Evolutionary conservation across 169 alveolate genomes (phyloP).

Genomic region (Plasmodium relictum): DNA sequence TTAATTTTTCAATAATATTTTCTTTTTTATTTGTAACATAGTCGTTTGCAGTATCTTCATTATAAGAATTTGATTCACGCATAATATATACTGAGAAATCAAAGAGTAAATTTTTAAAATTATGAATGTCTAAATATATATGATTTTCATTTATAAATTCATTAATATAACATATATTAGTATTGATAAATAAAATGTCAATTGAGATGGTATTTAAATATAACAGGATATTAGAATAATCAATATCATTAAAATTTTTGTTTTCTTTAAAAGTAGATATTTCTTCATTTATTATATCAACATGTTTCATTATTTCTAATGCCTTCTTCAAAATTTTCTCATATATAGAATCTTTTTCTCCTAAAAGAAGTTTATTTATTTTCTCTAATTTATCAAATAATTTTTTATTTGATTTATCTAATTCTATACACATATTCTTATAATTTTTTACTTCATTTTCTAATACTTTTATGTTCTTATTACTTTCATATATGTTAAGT

Average conservation of each 20-base stretch:
- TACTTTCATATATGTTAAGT: not conserved
- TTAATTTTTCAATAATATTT: too few relatives aligned
- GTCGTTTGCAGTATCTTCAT: too few relatives aligned
- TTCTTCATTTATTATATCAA: slow-evolving; percentile 27
- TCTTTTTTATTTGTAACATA: too few relatives aligned
- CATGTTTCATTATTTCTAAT: slow-evolving; percentile 17
- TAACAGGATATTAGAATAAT: slow-evolving; percentile 17
- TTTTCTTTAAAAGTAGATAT: slow-evolving; percentile 6
- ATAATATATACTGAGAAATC: too few relatives aligned
- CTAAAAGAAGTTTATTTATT: not conserved
- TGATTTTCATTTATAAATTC: slow-evolving; percentile 10
- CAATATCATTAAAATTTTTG: not conserved
- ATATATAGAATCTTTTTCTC: slow-evolving; percentile 1
- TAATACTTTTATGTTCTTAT: not conserved
- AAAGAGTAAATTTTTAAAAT: not conserved
- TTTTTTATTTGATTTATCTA: slow-evolving; percentile 3
- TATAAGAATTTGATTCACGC: too few relatives aligned
- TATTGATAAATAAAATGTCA: slow-evolving; percentile 20
- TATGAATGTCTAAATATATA: slow-evolving; percentile 2
- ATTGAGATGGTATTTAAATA: slow-evolving; percentile 27
- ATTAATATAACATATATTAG: slow-evolving; percentile 4
- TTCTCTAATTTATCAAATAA: not conserved
- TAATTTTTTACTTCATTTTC: not conserved
- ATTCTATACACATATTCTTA: slow-evolving; percentile 6
- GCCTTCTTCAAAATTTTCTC: slow-evolving; percentile 29